A percentile compares a stretch with the other conserved stretches of the same genome.
Conservation (phyloP, 2,329 filamentous ascomycete genomes). For the Rhinocladiella similis region DNA sequence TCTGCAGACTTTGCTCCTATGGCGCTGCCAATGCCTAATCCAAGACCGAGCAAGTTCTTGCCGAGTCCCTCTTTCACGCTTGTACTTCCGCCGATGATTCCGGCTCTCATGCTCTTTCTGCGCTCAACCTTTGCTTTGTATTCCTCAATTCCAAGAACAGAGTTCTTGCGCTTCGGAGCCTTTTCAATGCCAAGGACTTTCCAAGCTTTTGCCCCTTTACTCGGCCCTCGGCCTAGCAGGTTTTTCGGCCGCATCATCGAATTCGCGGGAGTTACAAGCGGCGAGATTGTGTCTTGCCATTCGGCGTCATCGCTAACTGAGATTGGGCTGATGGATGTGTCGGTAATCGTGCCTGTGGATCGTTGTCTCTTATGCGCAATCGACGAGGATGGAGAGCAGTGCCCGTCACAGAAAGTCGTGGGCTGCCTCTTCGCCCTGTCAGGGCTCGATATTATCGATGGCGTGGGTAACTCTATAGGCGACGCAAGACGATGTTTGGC, state of each 20-base stretch:
- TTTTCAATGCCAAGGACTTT: slow-evolving; percentile 19
- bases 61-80: slow-evolving; percentile 20
- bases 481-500: slow-evolving; percentile 30
- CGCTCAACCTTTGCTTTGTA: slow-evolving; percentile 26
- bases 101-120: slow-evolving; percentile 19
- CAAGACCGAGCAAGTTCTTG: slow-evolving; percentile 19
- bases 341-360: slow-evolving; percentile 18
- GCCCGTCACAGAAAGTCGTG: slow-evolving; percentile 23
- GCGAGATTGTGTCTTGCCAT: slow-evolving; percentile 21
- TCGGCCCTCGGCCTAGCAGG: slow-evolving; percentile 3
- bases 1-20: slow-evolving; percentile 13
- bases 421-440: slow-evolving; percentile 7
- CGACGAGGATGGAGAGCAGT: slow-evolving; percentile 18
- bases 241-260: slow-evolving; percentile 5
- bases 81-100: not conserved
- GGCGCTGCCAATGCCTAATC: slow-evolving; percentile 15
- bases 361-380: slow-evolving; percentile 11
- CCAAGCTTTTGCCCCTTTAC: slow-evolving; percentile 21
- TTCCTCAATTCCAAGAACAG: slow-evolving; percentile 24
- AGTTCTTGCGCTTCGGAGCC: slow-evolving; percentile 17
- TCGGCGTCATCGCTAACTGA: slow-evolving; percentile 13
- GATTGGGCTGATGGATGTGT: slow-evolving; percentile 21
- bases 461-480: slow-evolving; percentile 27
- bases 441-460: slow-evolving; percentile 8
- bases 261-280: slow-evolving; percentile 1